Evolutionary conservation across 2,329 filamentous ascomycete genomes (phyloP).

Genomic region (Neoscytalidium dimidiatum): DNA sequence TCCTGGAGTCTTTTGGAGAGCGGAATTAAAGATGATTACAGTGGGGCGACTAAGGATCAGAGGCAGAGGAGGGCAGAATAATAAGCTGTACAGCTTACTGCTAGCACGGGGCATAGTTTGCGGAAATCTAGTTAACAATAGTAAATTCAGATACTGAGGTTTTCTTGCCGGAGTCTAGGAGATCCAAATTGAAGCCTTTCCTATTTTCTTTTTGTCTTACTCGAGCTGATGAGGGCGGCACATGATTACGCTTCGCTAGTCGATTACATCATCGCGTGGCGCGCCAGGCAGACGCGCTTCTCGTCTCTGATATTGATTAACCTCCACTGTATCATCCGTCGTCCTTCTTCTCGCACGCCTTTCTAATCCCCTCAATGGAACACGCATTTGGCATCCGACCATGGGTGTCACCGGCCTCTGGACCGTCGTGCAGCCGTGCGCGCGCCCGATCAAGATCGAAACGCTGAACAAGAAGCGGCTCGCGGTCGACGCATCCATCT

Average conservation of each 20-base stretch:
- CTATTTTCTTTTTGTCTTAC: no score
- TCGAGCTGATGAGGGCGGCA: background rate
- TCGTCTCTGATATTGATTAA: background rate
- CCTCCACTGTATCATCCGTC: background rate
- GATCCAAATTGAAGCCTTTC: no score
- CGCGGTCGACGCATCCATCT: conserved; percentile 96
- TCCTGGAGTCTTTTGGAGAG: background rate
- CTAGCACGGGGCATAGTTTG: background rate
- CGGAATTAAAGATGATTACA: no score
- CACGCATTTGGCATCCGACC: conserved; percentile 7
- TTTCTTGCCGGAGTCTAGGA: no score
- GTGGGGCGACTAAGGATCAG: no score
- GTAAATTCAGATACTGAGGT: background rate
- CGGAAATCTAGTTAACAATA: background rate
- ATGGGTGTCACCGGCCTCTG: conserved; percentile 99
- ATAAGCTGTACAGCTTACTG: background rate
- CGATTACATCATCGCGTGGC: conserved; percentile 18
- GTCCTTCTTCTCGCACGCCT: background rate
- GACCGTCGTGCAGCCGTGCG: conserved; percentile 93
- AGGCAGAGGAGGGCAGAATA: no score
- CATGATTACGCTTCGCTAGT: conserved; percentile 11
- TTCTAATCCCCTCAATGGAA: background rate
- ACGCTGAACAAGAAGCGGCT: conserved; percentile 95
- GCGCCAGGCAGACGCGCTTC: conserved; percentile 15
- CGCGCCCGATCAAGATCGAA: conserved; percentile 92